Percentiles rank a stretch among this genome's conserved stretches.
Conservation (phyloP, 2,329 filamentous ascomycete species). For the Pseudocercospora vitis region DNA sequence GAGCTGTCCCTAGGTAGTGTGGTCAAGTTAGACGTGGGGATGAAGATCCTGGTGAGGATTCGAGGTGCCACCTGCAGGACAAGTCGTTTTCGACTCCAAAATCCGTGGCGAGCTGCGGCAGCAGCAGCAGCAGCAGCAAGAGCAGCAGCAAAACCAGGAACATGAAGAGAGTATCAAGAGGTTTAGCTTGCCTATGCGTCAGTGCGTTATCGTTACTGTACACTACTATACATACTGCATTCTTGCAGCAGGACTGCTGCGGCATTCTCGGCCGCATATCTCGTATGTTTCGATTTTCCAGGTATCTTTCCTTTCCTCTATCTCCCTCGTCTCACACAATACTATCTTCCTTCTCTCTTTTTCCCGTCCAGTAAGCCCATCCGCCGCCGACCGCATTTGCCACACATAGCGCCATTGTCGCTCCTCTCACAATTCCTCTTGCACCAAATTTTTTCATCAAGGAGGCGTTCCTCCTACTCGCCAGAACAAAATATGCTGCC, state of each 20-base stretch:
- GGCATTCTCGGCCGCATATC: too few relatives aligned
- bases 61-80: not conserved
- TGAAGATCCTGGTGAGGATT: not conserved
- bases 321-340: not conserved
- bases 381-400: constrained; percentile 54
- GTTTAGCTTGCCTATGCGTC: not conserved
- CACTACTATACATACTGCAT: not conserved
- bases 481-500: constrained; percentile 64
- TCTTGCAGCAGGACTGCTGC: too few relatives aligned
- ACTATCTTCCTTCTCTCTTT: constrained; percentile 18
- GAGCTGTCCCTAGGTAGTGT: not conserved
- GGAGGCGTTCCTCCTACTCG: constrained; percentile 55
- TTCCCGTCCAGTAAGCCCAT: constrained; percentile 45
- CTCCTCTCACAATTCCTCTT: constrained; percentile 54
- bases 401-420: constrained; percentile 52
- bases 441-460: constrained; percentile 51
- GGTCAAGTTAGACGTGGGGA: not conserved
- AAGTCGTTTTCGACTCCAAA: not conserved
- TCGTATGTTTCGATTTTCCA: too few relatives aligned
- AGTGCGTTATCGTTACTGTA: not conserved
- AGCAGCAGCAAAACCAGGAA: not conserved
- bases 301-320: not conserved
- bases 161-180: not conserved
- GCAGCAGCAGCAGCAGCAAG: not conserved
- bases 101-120: not conserved